These are phyloP conservation scores for Casaregolazyma lundiana DNA, from an alignment of 1,139 yeast species.

Conservation along the genomic window DNA sequence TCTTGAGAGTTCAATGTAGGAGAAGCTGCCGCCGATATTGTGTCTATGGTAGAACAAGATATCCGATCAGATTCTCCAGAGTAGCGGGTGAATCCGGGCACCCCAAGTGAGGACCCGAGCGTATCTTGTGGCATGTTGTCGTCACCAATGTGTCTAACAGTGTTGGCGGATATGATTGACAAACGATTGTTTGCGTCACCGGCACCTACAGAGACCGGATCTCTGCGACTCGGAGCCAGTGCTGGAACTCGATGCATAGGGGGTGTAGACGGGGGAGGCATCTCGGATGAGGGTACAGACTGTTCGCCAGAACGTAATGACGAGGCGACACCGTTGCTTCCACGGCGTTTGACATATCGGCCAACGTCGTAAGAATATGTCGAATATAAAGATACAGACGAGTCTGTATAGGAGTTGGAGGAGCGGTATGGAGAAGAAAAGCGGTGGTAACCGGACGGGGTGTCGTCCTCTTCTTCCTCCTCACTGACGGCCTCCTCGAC, in stretches of 20 bases:
- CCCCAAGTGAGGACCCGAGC: slow-evolving; percentile 1
- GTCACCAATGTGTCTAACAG: background rate
- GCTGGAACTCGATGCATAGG: background rate
- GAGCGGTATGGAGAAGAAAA: slow-evolving; percentile 9
- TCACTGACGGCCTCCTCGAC: slow-evolving; percentile 32
- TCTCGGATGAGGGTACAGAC: background rate
- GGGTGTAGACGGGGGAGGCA: slow-evolving; percentile 10
- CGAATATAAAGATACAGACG: slow-evolving; percentile 8
- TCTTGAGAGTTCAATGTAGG: slow-evolving; percentile 3
- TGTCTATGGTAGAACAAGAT: slow-evolving; percentile 7
- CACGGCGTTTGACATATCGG: slow-evolving; percentile 4
- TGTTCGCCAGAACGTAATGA: background rate
- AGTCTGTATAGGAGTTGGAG: slow-evolving; percentile 5
- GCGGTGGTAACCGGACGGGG: slow-evolving; percentile 2
- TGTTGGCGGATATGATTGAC: slow-evolving; percentile 5
- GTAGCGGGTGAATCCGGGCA: slow-evolving; percentile 8
- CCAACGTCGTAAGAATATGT: slow-evolving; percentile 5
- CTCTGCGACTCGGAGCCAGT: slow-evolving; percentile 1
- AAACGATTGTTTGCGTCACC: slow-evolving; percentile 2
- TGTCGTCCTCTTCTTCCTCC: slow-evolving; percentile 25
- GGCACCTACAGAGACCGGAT: background rate
- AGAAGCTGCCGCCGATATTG: slow-evolving; percentile 4
- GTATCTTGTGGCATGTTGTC: too few species aligned
- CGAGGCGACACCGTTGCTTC: background rate
- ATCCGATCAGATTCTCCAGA: slow-evolving; percentile 8